phyloP scores from a whole-genome alignment of 2,329 filamentous ascomycete species.

The Coleophoma cylindrospora region DNA sequence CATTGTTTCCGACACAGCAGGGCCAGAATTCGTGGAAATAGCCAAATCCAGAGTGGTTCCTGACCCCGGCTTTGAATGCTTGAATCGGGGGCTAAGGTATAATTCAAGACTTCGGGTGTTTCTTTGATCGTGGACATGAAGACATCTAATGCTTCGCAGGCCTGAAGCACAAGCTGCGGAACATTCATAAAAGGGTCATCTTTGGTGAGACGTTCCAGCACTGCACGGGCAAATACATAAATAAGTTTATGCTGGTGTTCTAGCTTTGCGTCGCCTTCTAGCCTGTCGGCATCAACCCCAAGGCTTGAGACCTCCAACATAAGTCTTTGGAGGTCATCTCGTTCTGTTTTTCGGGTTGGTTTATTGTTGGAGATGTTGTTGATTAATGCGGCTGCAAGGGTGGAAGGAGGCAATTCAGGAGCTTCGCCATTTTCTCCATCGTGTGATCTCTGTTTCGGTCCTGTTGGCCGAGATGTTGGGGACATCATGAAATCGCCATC shows the following conservation, averaged over 20 bases:
- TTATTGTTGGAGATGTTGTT: slow-evolving; percentile 67
- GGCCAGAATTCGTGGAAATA: slow-evolving; percentile 51
- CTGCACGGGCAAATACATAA: slow-evolving; percentile 75
- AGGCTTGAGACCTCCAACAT: slow-evolving; percentile 53
- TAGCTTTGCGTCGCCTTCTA: slow-evolving; percentile 57
- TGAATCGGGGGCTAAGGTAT: slow-evolving; percentile 32
- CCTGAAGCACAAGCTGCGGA: slow-evolving; percentile 51
- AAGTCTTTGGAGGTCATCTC: slow-evolving; percentile 70
- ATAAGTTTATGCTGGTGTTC: slow-evolving; percentile 81
- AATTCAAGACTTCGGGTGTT: slow-evolving; percentile 63
- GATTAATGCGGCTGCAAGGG: slow-evolving; percentile 82
- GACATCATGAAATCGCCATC: slow-evolving; percentile 21
- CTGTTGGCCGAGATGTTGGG: slow-evolving; percentile 8
- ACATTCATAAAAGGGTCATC: slow-evolving; percentile 62
- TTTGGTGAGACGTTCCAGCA: slow-evolving; percentile 63
- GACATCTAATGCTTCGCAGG: slow-evolving; percentile 71
- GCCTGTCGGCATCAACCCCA: slow-evolving; percentile 46
- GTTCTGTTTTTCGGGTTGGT: slow-evolving; percentile 59
- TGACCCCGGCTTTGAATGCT: slow-evolving; percentile 45
- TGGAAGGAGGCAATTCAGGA: slow-evolving; percentile 60
- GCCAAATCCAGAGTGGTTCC: slow-evolving; percentile 63
- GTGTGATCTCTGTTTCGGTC: slow-evolving; percentile 4
- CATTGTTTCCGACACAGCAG: slow-evolving; percentile 50
- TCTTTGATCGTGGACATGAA: slow-evolving; percentile 70
- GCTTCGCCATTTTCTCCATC: slow-evolving; percentile 10